Percentiles rank a stretch among this genome's conserved stretches.
Evolutionary conservation across 1,284 basidiomycete genomes (phyloP).

Genomic region (Volvariella volvacea): DNA sequence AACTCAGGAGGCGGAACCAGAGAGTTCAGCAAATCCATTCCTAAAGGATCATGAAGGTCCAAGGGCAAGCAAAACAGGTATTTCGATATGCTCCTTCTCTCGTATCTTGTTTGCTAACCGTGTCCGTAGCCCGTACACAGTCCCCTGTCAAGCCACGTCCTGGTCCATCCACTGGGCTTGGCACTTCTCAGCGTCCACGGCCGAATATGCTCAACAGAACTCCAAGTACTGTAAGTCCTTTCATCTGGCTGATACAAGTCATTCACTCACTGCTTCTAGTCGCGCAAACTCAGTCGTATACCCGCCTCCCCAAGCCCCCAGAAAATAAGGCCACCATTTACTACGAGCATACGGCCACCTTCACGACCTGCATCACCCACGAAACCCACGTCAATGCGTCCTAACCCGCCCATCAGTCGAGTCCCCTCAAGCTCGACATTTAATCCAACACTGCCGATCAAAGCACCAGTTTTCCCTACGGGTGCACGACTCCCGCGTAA

Average conservation of each 20-base stretch:
- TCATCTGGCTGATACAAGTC: too few species aligned
- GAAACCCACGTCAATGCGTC: constrained; percentile 29
- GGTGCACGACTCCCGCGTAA: constrained; percentile 46
- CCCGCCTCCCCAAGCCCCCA: constrained; percentile 49
- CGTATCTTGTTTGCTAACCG: not conserved
- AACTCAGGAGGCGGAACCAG: constrained; percentile 41
- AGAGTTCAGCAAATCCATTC: constrained; percentile 28
- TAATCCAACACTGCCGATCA: constrained; percentile 56
- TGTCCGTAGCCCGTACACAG: constrained; percentile 42
- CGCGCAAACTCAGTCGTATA: constrained; percentile 27
- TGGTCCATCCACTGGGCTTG: constrained; percentile 39
- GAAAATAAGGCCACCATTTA: constrained; percentile 38
- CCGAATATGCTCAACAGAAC: constrained; percentile 36
- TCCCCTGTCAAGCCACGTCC: constrained; percentile 44
- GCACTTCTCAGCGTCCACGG: constrained; percentile 40
- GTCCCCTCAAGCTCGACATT: constrained; percentile 66
- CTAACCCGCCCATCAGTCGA: constrained; percentile 22
- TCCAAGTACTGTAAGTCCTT: constrained; percentile 40
- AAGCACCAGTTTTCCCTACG: constrained; percentile 53
- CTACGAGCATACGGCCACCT: constrained; percentile 25
- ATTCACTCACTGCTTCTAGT: constrained; percentile 17
- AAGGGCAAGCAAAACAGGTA: constrained; percentile 57
- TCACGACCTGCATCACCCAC: constrained; percentile 43
- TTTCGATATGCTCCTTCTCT: constrained; percentile 13
- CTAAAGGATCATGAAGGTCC: constrained; percentile 25